Evolutionary conservation across 139 green algal species (phyloP).

Genomic region (Coelastrella sp.): DNA sequence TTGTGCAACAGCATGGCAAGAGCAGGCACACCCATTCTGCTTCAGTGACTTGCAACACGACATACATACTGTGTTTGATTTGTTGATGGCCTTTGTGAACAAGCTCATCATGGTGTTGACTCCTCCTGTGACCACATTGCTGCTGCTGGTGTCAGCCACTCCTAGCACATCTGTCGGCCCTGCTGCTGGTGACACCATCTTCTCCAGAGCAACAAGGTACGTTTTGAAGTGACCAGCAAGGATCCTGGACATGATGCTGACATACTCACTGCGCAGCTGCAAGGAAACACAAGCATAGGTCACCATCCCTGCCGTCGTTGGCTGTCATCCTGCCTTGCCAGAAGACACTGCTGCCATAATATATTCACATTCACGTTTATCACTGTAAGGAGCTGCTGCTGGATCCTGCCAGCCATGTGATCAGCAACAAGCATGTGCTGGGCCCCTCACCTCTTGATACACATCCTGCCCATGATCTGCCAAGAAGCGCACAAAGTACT

Average conservation of each 20-base stretch:
- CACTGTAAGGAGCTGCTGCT: neutral
- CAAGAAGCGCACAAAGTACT: conserved; percentile 85
- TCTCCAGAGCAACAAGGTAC: conserved; percentile 89
- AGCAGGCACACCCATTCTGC: too few species aligned
- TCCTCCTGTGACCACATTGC: neutral
- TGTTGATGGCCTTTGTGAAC: conserved; percentile 4
- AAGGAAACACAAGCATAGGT: neutral
- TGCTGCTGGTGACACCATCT: conserved; percentile 50
- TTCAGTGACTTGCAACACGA: neutral
- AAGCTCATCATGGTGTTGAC: conserved; percentile 49
- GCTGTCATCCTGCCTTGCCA: neutral
- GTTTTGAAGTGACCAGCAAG: conserved; percentile 87
- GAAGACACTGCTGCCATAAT: neutral
- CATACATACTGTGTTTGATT: neutral
- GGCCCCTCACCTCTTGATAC: conserved; percentile 74
- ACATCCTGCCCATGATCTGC: conserved; percentile 75
- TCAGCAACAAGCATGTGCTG: neutral
- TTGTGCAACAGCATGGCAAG: neutral
- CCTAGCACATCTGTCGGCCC: conserved; percentile 46
- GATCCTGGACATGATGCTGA: conserved; percentile 82
- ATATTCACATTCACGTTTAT: neutral
- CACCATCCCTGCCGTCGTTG: neutral
- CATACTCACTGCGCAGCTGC: conserved; percentile 83
- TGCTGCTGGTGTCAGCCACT: conserved; percentile 1
- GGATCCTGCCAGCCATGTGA: neutral